Base-by-base conservation (phyloP, 2,329 filamentous ascomycete genomes). In the Pestalotiopsis sp. region DNA sequence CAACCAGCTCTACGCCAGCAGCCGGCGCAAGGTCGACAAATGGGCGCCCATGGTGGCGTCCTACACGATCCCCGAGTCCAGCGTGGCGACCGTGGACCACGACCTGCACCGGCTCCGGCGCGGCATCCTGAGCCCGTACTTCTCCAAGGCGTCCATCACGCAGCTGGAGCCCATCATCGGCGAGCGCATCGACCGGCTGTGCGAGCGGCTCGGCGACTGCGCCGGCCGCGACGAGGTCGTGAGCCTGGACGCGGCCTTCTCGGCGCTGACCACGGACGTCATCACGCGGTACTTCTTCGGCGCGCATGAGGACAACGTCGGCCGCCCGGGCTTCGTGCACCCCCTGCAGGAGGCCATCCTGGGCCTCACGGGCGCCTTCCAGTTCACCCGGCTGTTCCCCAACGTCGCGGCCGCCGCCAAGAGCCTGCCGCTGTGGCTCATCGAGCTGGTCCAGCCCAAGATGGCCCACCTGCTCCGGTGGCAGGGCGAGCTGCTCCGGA, bases 61-160 rank as follows among this genome's bases (percentile, higher is more conserved):
- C 14, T 59, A 27, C 27, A 36, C 57, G 57, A 36, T 68, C 2
- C 68, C 68, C 4, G 17, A 23, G 17, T 66, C 67, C 3, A 49
- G 45, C 38, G 25, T 66, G 25, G 52, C 61, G 17, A 66, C 62
- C 2, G 45, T 56, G 2, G 39, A 41, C 12, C 67, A 68, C n/a
- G 57, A 66, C 9, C 57, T 61, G n/a, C 72, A 75, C 66, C 70
- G 71, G 14, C 27, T 39, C n/a, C 71, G 73, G 20, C 70, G 71
- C 49, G 67, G 67, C n/a, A 36, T 66, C 11, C 61, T 75, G 31
- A 74, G 71, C 31, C 68, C 68, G 17, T 77, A 71, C 64, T 78
- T 77, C 68, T 77, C 75, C 14, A 73, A 73, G 69, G 69, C 69
- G 17, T 67, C 71, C 17, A 62, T 76, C 17, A 23, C 67, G 1